A percentile compares a stretch with the other conserved stretches of the same genome.
These are phyloP conservation scores for Tolypocladium endophyticum DNA, from an alignment of 2,329 filamentous ascomycete species.

Conservation along the genomic window DNA sequence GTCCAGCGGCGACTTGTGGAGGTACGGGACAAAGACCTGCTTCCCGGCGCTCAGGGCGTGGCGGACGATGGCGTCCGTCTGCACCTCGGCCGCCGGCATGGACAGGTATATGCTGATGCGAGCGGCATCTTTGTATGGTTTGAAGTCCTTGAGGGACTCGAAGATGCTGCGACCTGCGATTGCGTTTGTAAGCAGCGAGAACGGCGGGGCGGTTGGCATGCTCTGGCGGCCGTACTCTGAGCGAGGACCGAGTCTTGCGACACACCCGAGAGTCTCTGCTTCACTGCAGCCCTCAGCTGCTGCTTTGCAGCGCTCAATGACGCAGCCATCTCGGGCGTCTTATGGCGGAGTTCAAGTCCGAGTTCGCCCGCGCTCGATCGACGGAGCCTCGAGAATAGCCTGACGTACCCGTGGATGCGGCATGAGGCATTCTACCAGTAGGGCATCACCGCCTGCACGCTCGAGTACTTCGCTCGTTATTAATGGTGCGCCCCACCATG, in stretches of 20 bases:
- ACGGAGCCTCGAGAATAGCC: not conserved
- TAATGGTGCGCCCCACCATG: too few relatives aligned
- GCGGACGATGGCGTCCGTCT: slow-evolving; percentile 71
- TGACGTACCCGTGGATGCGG: not conserved
- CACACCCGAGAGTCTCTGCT: slow-evolving; percentile 50
- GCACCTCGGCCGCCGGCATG: slow-evolving; percentile 81
- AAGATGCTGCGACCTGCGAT: slow-evolving; percentile 53
- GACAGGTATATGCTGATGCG: slow-evolving; percentile 82
- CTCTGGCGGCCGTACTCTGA: slow-evolving; percentile 53
- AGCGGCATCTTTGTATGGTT: slow-evolving; percentile 64
- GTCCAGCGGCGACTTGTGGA: slow-evolving; percentile 51
- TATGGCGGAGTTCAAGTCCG: not conserved
- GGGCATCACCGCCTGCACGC: not conserved
- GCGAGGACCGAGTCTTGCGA: slow-evolving; percentile 47
- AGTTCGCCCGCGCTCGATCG: not conserved
- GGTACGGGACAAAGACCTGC: slow-evolving; percentile 83
- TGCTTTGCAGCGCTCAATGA: slow-evolving; percentile 59
- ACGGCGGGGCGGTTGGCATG: not conserved
- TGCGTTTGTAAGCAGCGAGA: not conserved
- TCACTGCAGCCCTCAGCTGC: slow-evolving; percentile 62
- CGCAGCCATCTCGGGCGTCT: slow-evolving; percentile 33
- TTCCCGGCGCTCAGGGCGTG: slow-evolving; percentile 72
- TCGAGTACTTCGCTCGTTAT: too few relatives aligned
- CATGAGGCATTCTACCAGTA: not conserved
- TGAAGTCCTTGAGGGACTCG: slow-evolving; percentile 52